These are phyloP conservation scores for Mycena kentingensis DNA, from an alignment of 768 basidiomycete species.

Conservation along the genomic window DNA sequence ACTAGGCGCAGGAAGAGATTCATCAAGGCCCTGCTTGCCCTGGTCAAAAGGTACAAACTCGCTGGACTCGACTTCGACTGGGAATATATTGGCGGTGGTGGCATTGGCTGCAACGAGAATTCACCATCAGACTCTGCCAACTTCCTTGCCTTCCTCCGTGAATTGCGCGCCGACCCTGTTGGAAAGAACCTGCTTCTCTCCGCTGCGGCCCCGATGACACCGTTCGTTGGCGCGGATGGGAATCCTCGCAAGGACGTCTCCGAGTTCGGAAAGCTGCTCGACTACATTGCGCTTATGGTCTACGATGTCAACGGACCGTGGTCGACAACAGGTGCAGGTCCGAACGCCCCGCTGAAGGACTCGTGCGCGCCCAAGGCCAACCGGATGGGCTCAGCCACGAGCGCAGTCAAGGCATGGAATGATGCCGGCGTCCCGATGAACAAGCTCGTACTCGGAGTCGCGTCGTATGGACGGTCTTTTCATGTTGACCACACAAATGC, in stretches of 20 bases:
- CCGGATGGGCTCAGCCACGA: constrained; percentile 68
- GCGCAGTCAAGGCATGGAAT: constrained; percentile 72
- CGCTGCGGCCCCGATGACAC: constrained; percentile 46
- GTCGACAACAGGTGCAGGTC: constrained; percentile 61
- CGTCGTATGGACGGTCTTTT: constrained; percentile 80
- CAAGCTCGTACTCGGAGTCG: constrained; percentile 74
- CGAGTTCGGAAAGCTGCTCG: constrained; percentile 66
- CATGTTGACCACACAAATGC: constrained; percentile 43
- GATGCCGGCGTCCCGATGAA: constrained; percentile 68
- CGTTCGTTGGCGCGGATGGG: constrained; percentile 52
- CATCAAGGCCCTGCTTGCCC: constrained; percentile 53
- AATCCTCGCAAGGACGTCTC: constrained; percentile 68
- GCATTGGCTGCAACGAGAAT: constrained; percentile 78
- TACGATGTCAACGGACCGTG: constrained; percentile 54
- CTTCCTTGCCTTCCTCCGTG: constrained; percentile 73
- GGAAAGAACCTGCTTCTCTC: constrained; percentile 58
- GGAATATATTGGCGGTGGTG: constrained; percentile 76
- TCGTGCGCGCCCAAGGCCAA: constrained; percentile 56
- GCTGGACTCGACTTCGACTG: constrained; percentile 67
- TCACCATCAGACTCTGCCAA: constrained; percentile 73
- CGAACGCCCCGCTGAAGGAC: constrained; percentile 83
- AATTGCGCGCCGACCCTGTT: constrained; percentile 57
- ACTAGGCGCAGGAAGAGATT: constrained; percentile 54
- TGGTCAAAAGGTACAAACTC: constrained; percentile 51
- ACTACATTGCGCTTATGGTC: constrained; percentile 55